Evolutionary conservation across 2,329 filamentous ascomycete species (phyloP).

Genomic region (Colletotrichum sp.): DNA sequence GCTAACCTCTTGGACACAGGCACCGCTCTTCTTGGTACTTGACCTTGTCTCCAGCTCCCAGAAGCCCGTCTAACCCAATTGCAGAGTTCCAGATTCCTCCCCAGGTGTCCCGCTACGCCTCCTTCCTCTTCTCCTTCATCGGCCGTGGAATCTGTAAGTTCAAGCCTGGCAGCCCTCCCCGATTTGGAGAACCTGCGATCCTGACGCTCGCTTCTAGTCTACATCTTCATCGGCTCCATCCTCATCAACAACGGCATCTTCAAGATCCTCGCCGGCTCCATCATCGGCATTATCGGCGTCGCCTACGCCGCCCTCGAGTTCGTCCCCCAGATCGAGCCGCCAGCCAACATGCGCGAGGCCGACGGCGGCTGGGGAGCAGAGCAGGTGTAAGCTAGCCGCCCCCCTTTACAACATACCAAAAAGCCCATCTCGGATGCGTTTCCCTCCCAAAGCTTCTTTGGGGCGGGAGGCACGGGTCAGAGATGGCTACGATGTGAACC

Average conservation of each 20-base stretch:
- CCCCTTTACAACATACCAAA: conserved; percentile 14
- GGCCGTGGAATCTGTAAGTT: conserved; percentile 91
- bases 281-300: conserved; percentile 80
- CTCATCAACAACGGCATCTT: conserved; percentile 72
- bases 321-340: conserved; percentile 79
- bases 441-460: background rate
- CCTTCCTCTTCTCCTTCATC: conserved; percentile 97
- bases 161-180: background rate
- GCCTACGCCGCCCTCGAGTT: conserved; percentile 80
- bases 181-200: background rate
- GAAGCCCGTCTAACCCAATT: background rate
- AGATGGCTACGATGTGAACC: conserved; percentile 6
- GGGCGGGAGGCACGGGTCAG: background rate
- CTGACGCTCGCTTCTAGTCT: conserved; percentile 64
- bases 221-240: conserved; percentile 92
- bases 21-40: conserved; percentile 68
- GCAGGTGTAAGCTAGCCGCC: conserved; percentile 62
- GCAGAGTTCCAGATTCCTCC: conserved; percentile 93
- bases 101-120: conserved; percentile 90
- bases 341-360: conserved; percentile 81
- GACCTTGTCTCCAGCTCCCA: background rate
- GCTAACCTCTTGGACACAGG: conserved; percentile 46
- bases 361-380: conserved; percentile 79
- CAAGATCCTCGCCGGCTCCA: conserved; percentile 76
- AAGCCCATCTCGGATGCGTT: conserved; percentile 14